These are phyloP conservation scores for Xylaria cubensis DNA, from an alignment of 495 filamentous ascomycete genomes.

Conservation along the genomic window DNA sequence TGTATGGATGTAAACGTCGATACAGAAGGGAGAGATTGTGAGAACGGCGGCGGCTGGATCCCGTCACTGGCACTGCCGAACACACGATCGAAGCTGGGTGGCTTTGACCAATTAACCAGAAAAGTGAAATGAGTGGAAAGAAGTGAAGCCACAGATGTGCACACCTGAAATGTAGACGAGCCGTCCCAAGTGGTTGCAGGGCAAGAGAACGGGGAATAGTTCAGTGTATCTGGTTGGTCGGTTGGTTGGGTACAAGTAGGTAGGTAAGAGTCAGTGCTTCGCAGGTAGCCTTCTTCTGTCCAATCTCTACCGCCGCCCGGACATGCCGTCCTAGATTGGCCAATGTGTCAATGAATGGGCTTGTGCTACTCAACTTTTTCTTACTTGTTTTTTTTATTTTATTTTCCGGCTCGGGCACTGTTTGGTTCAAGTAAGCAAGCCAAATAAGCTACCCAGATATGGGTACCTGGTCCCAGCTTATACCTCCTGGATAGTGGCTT, in stretches of 20 bases:
- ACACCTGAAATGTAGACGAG: conserved; percentile 10
- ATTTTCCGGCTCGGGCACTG: neutral
- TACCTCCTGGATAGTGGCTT: neutral
- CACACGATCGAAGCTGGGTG: conserved; percentile 13
- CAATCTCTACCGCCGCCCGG: conserved; percentile 16
- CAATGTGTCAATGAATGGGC: conserved; percentile 15
- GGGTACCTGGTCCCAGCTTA: conserved; percentile 6
- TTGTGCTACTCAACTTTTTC: conserved; percentile 12
- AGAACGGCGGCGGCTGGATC: neutral
- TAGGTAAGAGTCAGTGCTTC: neutral
- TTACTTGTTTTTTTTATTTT: conserved; percentile 8
- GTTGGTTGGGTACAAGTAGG: neutral
- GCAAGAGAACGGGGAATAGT: neutral
- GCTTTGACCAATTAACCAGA: conserved; percentile 18
- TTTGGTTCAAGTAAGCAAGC: neutral
- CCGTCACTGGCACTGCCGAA: conserved; percentile 13
- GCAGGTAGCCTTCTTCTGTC: neutral
- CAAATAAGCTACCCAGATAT: neutral
- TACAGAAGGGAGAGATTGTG: conserved; percentile 4
- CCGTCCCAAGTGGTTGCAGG: neutral
- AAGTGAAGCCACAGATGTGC: conserved; percentile 26
- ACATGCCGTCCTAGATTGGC: conserved; percentile 23
- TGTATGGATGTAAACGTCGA: neutral
- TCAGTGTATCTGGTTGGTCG: neutral
- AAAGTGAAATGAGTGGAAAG: conserved; percentile 21